These are phyloP conservation scores for Hermanozyma aechmeae DNA, from an alignment of 805 yeast species.

Conservation along the genomic window DNA sequence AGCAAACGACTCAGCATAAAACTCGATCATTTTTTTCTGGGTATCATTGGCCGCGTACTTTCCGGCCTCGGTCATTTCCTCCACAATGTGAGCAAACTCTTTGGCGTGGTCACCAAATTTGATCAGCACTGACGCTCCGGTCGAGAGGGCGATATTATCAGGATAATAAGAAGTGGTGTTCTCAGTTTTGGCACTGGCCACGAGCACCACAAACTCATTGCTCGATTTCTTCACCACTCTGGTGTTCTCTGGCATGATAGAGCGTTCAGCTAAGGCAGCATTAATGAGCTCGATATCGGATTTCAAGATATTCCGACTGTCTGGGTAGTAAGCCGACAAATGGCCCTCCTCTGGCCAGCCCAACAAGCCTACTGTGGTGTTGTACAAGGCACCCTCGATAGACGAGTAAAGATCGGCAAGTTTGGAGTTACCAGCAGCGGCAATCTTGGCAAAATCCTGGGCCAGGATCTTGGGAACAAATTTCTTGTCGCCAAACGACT, in stretches of 20 bases:
- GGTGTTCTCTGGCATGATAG: constrained; percentile 73
- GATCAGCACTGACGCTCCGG: constrained; percentile 35
- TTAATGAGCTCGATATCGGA: constrained; percentile 61
- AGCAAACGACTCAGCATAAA: constrained; percentile 60
- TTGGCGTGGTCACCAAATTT: constrained; percentile 70
- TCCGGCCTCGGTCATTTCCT: constrained; percentile 47
- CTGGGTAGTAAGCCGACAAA: constrained; percentile 62
- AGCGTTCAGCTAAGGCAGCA: constrained; percentile 50
- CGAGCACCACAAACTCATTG: constrained; percentile 44
- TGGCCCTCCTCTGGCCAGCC: constrained; percentile 80
- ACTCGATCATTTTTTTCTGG: constrained; percentile 55
- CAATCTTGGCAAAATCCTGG: constrained; percentile 41
- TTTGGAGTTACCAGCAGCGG: constrained; percentile 29
- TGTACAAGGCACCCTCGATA: constrained; percentile 43
- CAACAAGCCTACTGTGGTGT: constrained; percentile 40
- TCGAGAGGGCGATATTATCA: constrained; percentile 25
- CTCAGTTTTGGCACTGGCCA: constrained; percentile 53
- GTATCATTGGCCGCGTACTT: constrained; percentile 64
- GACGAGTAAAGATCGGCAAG: constrained; percentile 27
- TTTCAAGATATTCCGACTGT: constrained; percentile 34
- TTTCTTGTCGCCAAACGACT: constrained; percentile 83
- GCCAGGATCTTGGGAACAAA: constrained; percentile 58
- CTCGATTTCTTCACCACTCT: constrained; percentile 52
- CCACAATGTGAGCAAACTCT: constrained; percentile 55
- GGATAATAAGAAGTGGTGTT: constrained; percentile 50